These are phyloP conservation scores for Beauveria sp. DNA, from an alignment of 2,329 filamentous ascomycete genomes.

Conservation along the genomic window DNA sequence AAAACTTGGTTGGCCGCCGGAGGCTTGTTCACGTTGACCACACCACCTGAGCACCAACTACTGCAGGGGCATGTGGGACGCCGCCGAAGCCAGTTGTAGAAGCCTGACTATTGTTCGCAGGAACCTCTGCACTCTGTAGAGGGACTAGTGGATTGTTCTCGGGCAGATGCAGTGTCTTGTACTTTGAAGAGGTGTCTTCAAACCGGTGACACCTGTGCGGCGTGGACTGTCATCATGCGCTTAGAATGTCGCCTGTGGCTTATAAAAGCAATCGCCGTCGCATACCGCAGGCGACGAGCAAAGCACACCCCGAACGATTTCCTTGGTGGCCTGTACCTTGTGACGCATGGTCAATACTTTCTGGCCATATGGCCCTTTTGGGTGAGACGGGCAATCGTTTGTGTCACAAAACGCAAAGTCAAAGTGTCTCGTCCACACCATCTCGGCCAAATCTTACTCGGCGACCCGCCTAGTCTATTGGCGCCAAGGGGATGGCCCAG, in stretches of 20 bases:
- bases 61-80: slow-evolving; percentile 1
- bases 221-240: neutral
- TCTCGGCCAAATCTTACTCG: slow-evolving; percentile 5
- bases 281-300: neutral
- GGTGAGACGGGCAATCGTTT: neutral
- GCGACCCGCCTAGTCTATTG: neutral
- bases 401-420: neutral
- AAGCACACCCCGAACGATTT: neutral
- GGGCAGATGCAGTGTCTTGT: too few species aligned
- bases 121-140: neutral
- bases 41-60: neutral
- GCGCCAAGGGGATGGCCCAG: neutral
- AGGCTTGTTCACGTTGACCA: neutral
- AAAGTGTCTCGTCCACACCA: neutral
- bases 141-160: too few species aligned
- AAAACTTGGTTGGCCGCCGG: neutral
- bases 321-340: too few species aligned
- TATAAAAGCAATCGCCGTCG: neutral
- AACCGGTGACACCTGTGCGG: neutral
- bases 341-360: too few species aligned
- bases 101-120: neutral
- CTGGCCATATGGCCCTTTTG: too few species aligned
- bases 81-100: neutral
- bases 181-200: too few species aligned
- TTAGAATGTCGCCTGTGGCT: neutral